Percentiles rank a stretch among this genome's conserved stretches.
Conservation (phyloP, 2,329 filamentous ascomycete genomes). For the Sporothrix protearum region DNA sequence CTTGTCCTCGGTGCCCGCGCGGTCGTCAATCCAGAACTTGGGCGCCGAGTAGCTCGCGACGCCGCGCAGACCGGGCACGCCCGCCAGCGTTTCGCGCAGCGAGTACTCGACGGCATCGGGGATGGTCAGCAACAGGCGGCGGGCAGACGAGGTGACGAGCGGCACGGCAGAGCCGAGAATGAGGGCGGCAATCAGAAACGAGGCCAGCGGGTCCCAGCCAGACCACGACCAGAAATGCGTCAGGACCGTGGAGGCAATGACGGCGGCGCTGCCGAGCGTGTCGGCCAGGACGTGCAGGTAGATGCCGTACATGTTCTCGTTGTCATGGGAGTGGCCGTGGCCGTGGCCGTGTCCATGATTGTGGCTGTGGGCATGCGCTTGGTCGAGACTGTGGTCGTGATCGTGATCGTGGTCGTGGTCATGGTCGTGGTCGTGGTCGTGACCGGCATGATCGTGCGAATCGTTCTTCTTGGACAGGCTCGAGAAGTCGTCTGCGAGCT, state of each 20-base stretch:
- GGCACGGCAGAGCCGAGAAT: constrained; percentile 92
- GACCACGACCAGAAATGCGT: constrained; percentile 87
- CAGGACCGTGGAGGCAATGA: constrained; percentile 85
- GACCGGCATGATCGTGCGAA: constrained; percentile 29
- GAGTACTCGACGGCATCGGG: constrained; percentile 83
- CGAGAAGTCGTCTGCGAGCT: constrained; percentile 32
- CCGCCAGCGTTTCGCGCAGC: constrained; percentile 79
- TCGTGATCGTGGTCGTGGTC: constrained; percentile 39
- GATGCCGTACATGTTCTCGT: constrained; percentile 97
- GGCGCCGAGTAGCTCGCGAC: constrained; percentile 83
- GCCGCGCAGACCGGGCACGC: constrained; percentile 75
- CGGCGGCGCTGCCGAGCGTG: constrained; percentile 87
- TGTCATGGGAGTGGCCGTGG: constrained; percentile 63
- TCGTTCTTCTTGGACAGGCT: constrained; percentile 34
- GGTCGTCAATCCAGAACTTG: constrained; percentile 88
- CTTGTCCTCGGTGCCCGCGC: constrained; percentile 52
- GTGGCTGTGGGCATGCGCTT: too few relatives aligned
- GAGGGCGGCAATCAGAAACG: constrained; percentile 85
- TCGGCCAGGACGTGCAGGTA: constrained; percentile 94
- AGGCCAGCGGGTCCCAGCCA: constrained; percentile 91
- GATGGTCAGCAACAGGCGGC: constrained; percentile 76
- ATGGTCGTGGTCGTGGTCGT: constrained; percentile 36
- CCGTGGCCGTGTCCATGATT: constrained; percentile 37
- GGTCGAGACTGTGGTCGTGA: too few relatives aligned
- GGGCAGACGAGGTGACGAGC: constrained; percentile 78